These are phyloP conservation scores for Calonectria naviculata DNA, from an alignment of 2,329 filamentous ascomycete species.

Conservation along the genomic window DNA sequence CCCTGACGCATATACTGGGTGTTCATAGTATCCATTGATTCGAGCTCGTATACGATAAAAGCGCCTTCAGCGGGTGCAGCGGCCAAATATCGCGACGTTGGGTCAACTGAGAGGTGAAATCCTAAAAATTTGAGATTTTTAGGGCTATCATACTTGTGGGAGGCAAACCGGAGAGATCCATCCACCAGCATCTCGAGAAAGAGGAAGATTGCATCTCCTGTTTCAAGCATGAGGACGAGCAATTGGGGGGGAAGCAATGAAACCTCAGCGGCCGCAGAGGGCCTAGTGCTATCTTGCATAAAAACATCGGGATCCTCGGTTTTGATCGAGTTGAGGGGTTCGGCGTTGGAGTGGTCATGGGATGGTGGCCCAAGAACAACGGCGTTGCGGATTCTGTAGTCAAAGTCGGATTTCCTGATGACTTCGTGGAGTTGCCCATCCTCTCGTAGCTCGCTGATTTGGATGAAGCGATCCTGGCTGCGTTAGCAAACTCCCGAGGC, in stretches of 20 bases:
- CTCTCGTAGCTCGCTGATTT: slow-evolving; percentile 79
- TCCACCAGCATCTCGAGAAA: slow-evolving; percentile 65
- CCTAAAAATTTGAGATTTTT: slow-evolving; percentile 67
- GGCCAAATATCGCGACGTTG: slow-evolving; percentile 75
- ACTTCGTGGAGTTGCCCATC: slow-evolving; percentile 80
- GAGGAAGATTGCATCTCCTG: slow-evolving; percentile 80
- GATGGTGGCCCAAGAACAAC: slow-evolving; percentile 73
- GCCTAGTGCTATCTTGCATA: slow-evolving; percentile 44
- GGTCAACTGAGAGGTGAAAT: slow-evolving; percentile 81
- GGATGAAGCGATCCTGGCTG: slow-evolving; percentile 77
- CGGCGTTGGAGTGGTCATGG: slow-evolving; percentile 39
- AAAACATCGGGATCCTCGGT: slow-evolving; percentile 53
- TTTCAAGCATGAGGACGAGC: slow-evolving; percentile 80
- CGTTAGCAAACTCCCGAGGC: slow-evolving; percentile 21
- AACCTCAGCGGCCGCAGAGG: slow-evolving; percentile 9
- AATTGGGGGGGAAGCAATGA: slow-evolving; percentile 77
- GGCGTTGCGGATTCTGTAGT: slow-evolving; percentile 81
- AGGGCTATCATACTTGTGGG: slow-evolving; percentile 69
- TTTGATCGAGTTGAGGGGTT: slow-evolving; percentile 45
- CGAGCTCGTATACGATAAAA: slow-evolving; percentile 79
- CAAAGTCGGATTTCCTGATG: slow-evolving; percentile 83
- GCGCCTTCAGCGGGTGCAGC: slow-evolving; percentile 77
- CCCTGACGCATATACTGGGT: slow-evolving; percentile 57
- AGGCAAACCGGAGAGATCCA: slow-evolving; percentile 68
- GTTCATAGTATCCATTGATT: slow-evolving; percentile 63